These are phyloP conservation scores for Sugiyamaella mastotermitis DNA, from an alignment of 805 yeast species.

Conservation along the genomic window DNA sequence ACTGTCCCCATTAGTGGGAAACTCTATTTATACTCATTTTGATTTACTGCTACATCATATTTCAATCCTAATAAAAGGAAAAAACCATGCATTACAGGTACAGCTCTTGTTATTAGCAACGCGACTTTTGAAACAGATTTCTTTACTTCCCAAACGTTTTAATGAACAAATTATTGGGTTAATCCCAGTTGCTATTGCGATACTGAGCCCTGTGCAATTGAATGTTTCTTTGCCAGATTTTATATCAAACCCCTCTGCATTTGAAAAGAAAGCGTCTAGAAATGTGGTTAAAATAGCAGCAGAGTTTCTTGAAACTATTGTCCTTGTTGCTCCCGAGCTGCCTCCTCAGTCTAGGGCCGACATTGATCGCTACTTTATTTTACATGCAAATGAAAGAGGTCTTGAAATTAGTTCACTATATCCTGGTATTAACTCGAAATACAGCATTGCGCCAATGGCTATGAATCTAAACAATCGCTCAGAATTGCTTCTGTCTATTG, in stretches of 20 bases:
- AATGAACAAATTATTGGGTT: conserved; percentile 7
- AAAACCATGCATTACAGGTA: conserved; percentile 2
- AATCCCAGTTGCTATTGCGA: conserved; percentile 6
- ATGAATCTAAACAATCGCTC: conserved; percentile 43
- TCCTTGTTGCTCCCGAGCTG: conserved; percentile 43
- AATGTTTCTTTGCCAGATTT: conserved; percentile 15
- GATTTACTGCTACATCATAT: conserved; percentile 29
- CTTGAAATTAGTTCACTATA: conserved; percentile 55
- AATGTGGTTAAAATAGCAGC: conserved; percentile 26
- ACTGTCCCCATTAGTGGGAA: conserved; percentile 43
- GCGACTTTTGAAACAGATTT: conserved; percentile 9
- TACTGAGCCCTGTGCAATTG: no score
- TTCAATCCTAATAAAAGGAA: conserved; percentile 3
- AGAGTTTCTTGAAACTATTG: conserved; percentile 43
- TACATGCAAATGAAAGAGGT: conserved; percentile 25
- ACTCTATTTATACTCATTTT: conserved; percentile 43
- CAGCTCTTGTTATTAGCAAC: conserved; percentile 12
- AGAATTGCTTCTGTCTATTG: conserved; percentile 48
- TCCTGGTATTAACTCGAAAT: conserved; percentile 57
- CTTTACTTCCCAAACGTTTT: conserved; percentile 7
- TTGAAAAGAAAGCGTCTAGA: conserved; percentile 10
- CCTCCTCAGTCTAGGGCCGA: conserved; percentile 60
- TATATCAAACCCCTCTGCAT: conserved; percentile 19
- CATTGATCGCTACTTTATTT: conserved; percentile 43
- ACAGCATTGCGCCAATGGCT: conserved; percentile 68